Conservation (phyloP, 805 yeast genomes). For the Lipomyces chichibuensis region DNA sequence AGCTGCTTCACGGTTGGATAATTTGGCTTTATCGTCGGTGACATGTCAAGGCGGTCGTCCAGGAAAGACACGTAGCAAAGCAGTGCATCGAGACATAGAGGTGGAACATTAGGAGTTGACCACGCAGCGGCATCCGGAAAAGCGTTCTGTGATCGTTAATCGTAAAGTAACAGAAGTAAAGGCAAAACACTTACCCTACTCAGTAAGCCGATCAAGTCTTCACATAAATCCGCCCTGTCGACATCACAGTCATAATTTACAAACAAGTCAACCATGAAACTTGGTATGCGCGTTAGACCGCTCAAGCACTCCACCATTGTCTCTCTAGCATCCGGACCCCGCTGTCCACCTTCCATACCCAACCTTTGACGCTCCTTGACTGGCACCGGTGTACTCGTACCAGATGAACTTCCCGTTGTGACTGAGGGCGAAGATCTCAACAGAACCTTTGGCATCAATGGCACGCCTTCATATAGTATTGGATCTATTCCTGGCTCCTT, state of each 20-base stretch:
- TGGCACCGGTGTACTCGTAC: conserved; percentile 34
- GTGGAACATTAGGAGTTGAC: conserved; percentile 88
- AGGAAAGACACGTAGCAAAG: conserved; percentile 50
- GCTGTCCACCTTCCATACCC: conserved; percentile 34
- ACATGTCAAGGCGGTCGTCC: conserved; percentile 35
- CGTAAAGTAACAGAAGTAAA: background rate
- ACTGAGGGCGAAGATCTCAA: conserved; percentile 39
- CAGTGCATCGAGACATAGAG: conserved; percentile 87
- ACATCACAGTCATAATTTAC: conserved; percentile 89
- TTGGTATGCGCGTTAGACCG: conserved; percentile 61
- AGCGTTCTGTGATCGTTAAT: conserved; percentile 52
- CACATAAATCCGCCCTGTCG: conserved; percentile 77
- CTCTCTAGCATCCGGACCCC: conserved; percentile 57
- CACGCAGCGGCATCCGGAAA: conserved; percentile 80
- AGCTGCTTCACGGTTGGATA: conserved; percentile 26
- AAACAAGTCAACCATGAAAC: conserved; percentile 73
- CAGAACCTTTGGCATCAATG: conserved; percentile 55
- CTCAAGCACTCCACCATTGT: conserved; percentile 82
- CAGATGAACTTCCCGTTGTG: conserved; percentile 16
- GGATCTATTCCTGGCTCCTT: conserved; percentile 46
- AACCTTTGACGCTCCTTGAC: conserved; percentile 31
- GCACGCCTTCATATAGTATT: conserved; percentile 48
- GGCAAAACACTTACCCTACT: conserved; percentile 50
- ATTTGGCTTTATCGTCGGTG: conserved; percentile 9
- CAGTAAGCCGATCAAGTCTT: conserved; percentile 66